Evolutionary conservation across 2,329 filamentous ascomycete genomes (phyloP).

Genomic region (Chrysoporthe austroafricana): DNA sequence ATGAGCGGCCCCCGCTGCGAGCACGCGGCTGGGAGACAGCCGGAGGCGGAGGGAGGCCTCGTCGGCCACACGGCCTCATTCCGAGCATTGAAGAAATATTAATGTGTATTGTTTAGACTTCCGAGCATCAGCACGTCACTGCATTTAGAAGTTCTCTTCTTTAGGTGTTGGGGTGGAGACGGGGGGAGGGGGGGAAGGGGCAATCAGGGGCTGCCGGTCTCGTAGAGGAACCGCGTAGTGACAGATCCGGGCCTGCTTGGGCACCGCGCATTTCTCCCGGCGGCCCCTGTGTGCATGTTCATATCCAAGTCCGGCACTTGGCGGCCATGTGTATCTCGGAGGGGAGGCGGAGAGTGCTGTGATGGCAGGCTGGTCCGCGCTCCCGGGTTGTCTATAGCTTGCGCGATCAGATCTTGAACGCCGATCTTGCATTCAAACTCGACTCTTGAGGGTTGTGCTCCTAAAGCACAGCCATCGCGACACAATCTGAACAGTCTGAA

Average conservation of each 20-base stretch:
- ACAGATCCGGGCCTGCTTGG: not conserved
- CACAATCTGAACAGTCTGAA: not conserved
- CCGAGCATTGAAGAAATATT: conserved; percentile 11
- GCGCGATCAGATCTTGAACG: not conserved
- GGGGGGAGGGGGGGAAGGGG: not conserved
- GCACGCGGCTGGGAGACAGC: not conserved
- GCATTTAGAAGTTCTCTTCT: not conserved
- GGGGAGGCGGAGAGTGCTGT: not conserved
- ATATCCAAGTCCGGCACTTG: not conserved
- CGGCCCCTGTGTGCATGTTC: not conserved
- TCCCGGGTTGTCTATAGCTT: not conserved
- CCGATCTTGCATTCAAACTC: not conserved
- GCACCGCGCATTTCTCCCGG: not conserved
- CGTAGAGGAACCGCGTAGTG: too few relatives aligned
- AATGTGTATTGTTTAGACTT: conserved; percentile 26
- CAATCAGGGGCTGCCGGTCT: not conserved
- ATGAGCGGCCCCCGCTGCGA: not conserved
- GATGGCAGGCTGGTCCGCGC: not conserved
- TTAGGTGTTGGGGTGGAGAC: not conserved
- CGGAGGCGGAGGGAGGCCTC: not conserved
- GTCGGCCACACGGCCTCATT: not conserved
- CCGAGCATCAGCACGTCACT: not conserved
- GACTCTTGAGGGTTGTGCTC: not conserved
- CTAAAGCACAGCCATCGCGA: not conserved
- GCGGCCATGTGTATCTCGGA: not conserved